Base-by-base conservation (phyloP, 805 yeast species). In the Candida ascalaphidarum region DNA sequence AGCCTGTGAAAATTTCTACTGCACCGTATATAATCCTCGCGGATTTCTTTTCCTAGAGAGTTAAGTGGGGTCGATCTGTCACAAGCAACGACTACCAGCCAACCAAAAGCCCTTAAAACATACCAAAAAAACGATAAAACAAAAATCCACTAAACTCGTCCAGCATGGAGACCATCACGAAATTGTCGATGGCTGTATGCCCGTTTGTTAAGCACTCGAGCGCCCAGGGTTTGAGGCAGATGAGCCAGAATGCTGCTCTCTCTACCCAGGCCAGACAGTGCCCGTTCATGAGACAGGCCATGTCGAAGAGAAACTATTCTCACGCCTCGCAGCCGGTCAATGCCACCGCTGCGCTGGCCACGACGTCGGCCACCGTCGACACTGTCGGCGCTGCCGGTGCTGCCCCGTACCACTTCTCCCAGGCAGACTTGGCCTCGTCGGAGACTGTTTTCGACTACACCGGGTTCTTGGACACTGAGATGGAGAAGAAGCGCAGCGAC, bases 271-370 rank as follows among this genome's bases (percentile, higher is more conserved):
- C 94, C 30, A 55, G 69, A 25, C 71, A 68, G 35, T 88, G 97
- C 55, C 97, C 97, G n/a, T 81, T 86, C 31, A 82, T 86, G 81
- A 84, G 84, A 15, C 76, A 77, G 29, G 95, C 95, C 21, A 57
- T 85, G 29, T 49, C 49, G 39, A 66, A 63, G 33, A 58, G 48
- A 33, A 57, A 53, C 28, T 71, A 71, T 44, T 64, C 76, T 9
- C 51, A 64, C 17, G 66, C 74, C 25, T 55, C 74, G 10, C 57
- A 56, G 37, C 59, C 68, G 4, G 58, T 44, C 21, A 54, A 51
- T 22, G 74, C 75, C 14, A 61, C 68, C 20, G 67, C 72, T 26
- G 48, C 69, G 6, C 27, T 39, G 2, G 33, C 35, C 13, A 49
- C 58, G 30, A 34, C 61, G 30, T 35, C 59, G 13, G 42, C 61